These are phyloP conservation scores for Aspergillus spinulosporus DNA, from an alignment of 2,329 filamentous ascomycete genomes.

Conservation along the genomic window DNA sequence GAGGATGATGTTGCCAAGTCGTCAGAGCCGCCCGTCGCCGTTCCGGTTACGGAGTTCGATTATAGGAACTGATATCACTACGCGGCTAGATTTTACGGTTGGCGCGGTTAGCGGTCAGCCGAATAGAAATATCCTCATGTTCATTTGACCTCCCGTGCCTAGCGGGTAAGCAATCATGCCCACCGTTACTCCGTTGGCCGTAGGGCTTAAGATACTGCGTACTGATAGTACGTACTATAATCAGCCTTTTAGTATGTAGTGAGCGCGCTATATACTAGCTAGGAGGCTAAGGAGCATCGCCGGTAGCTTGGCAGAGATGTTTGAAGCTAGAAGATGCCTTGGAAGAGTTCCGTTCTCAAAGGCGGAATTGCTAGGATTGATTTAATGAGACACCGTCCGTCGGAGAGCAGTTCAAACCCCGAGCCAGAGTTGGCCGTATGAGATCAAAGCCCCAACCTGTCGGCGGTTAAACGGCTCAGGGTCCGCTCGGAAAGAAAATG, in stretches of 20 bases:
- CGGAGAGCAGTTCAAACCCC: background rate
- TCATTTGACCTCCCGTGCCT: background rate
- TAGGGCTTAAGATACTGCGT: background rate
- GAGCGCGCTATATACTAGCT: background rate
- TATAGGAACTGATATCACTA: background rate
- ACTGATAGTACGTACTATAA: background rate
- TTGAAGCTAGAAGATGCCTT: background rate
- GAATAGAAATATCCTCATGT: slow-evolving; percentile 3
- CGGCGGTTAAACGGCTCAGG: slow-evolving; percentile 2
- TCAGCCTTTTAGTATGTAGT: too few species aligned
- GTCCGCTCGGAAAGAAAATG: slow-evolving; percentile 16
- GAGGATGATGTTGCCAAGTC: slow-evolving; percentile 7
- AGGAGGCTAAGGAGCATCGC: background rate
- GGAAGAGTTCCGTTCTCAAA: background rate
- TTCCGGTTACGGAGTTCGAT: too few species aligned
- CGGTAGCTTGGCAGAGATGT: background rate
- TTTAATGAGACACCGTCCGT: background rate
- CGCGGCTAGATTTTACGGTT: background rate
- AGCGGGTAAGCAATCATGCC: background rate
- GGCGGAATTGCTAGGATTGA: background rate
- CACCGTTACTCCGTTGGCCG: background rate
- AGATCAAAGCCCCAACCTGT: background rate
- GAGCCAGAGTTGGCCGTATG: background rate
- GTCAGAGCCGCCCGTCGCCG: background rate
- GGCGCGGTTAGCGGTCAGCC: background rate